phyloP scores from a whole-genome alignment of 2,329 filamentous ascomycete genomes.

The Cladosporium austrohemisphaericum region DNA sequence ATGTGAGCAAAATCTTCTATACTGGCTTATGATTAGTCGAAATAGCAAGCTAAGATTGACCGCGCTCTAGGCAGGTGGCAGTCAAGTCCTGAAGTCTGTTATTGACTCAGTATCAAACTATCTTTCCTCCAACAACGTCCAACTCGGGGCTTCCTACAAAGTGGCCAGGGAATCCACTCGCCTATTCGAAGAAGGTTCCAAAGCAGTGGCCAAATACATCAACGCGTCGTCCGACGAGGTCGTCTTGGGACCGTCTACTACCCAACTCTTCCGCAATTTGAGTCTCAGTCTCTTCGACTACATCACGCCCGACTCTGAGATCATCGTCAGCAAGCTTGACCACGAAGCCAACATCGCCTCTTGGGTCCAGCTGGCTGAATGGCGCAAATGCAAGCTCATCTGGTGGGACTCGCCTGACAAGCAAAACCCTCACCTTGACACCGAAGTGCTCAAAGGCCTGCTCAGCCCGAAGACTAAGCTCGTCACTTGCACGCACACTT shows the following conservation, averaged over 20 bases:
- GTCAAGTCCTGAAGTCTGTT: conserved; percentile 64
- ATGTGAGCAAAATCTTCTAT: conserved; percentile 47
- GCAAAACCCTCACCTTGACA: conserved; percentile 57
- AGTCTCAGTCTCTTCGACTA: conserved; percentile 54
- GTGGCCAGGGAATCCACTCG: conserved; percentile 57
- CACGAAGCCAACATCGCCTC: conserved; percentile 75
- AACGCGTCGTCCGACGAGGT: conserved; percentile 66
- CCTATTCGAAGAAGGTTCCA: conserved; percentile 57
- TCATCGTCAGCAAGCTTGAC: conserved; percentile 68
- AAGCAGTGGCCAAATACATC: conserved; percentile 66
- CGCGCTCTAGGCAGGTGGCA: conserved; percentile 56
- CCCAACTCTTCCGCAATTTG: conserved; percentile 72
- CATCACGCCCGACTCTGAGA: conserved; percentile 51
- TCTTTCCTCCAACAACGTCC: conserved; percentile 65
- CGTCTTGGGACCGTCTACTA: conserved; percentile 69
- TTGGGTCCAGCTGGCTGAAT: conserved; percentile 66
- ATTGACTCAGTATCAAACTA: conserved; percentile 65
- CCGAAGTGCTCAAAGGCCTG: conserved; percentile 55
- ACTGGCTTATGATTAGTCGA: no score
- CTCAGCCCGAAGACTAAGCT: conserved; percentile 63
- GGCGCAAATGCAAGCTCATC: conserved; percentile 59
- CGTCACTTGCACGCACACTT: conserved; percentile 69
- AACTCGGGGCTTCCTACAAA: conserved; percentile 68
- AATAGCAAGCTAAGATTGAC: no score
- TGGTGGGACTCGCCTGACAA: conserved; percentile 57